Base-by-base conservation (phyloP, 345 rosid species). In the Populus pruinosa region DNA sequence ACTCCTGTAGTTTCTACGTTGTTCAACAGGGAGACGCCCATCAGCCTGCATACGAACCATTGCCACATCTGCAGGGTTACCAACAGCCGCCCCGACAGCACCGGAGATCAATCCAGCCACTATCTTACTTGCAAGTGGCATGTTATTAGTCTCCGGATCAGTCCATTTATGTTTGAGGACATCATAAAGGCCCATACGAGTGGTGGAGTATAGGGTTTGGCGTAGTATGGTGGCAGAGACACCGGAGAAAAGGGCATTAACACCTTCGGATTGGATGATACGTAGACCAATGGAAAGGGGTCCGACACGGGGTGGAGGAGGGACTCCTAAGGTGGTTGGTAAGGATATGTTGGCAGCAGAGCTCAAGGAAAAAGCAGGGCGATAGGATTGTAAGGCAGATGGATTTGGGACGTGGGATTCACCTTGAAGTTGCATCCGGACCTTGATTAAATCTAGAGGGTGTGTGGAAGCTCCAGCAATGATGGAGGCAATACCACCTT, bases 391-490 rank as follows among this genome's bases (percentile, higher is more conserved):
- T 2, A 72, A 0, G 20, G 73, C 4, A 7, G 75, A 10, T 27
- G 56, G 65, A 33, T 55, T 78, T 14, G 73, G 73, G 44, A 66
- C 12, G 53, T 25, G 67, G 44, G 72, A 27, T 73, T 79, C 81
- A 5, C 81, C 81, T 2, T 73, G 66, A 1, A 79, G 69, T 56
- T 79, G 81, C 77, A 79, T 67, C 1, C 81, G 68, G 23, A 79
- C 81, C 62, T 79, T 79, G 77, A 79, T 79, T 4, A 79, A 59
- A 33, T 73, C 81, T 7, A 79, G 69, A 27, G 73, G 82, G 69
- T 79, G 82, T 1, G 82, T 79, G 47, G 74, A 67, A 14, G 77
- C 77, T 1, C 81, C 81, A 5, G 77, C 73, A 21, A 73, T 43
- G 5, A 73, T 68, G 69, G 78, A 79, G 66, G 82, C 82, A 39